Percentiles rank a stretch among this genome's conserved stretches.
These are phyloP conservation scores for Colletotrichum tofieldiae DNA, from an alignment of 2,329 filamentous ascomycete genomes.

Conservation along the genomic window DNA sequence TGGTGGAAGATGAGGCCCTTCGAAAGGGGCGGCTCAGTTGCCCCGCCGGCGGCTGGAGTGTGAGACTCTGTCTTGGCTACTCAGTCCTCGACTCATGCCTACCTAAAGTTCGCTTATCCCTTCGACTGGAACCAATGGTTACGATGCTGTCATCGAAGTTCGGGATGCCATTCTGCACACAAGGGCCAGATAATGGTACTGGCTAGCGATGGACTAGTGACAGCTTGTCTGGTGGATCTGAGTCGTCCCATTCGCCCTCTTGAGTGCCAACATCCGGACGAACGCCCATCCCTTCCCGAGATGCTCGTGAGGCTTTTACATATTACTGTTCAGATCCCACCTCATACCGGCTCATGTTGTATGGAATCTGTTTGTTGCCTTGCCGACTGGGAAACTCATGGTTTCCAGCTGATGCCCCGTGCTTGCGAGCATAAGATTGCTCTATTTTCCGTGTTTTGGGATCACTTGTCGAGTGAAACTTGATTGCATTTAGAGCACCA, in stretches of 20 bases:
- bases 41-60: constrained; percentile 33
- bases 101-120: constrained; percentile 31
- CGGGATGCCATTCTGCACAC: constrained; percentile 28
- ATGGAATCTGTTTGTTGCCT: constrained; percentile 7
- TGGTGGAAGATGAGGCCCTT: neutral
- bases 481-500: neutral
- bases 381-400: neutral
- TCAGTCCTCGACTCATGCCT: constrained; percentile 10
- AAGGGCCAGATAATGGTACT: constrained; percentile 32
- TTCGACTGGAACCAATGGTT: constrained; percentile 32
- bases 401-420: neutral
- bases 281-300: constrained; percentile 28
- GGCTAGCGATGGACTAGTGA: constrained; percentile 39
- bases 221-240: constrained; percentile 17
- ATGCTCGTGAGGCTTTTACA: constrained; percentile 5
- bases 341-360: neutral
- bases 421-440: neutral
- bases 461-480: neutral
- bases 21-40: neutral
- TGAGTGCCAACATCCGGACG: neutral
- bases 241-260: constrained; percentile 21
- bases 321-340: constrained; percentile 28
- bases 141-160: constrained; percentile 15
- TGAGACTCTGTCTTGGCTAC: constrained; percentile 34
- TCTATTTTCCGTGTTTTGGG: neutral